Base-by-base conservation (phyloP, 1,284 basidiomycete species). In the Singerocomus inundabilis region DNA sequence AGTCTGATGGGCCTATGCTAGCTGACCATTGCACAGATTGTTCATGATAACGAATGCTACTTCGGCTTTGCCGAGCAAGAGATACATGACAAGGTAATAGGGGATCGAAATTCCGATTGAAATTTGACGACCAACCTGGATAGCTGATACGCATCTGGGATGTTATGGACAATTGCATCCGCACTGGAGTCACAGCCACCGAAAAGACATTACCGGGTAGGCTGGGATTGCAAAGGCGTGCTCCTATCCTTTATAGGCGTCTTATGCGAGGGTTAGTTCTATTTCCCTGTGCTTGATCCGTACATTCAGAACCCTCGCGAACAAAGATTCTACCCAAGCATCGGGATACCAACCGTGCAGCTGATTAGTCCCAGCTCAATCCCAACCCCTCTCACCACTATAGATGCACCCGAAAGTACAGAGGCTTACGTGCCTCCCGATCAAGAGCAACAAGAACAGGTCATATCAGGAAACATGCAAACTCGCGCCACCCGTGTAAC, bases 131-230 rank as follows among this genome's bases (percentile, higher is more conserved):
- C 33, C 28, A 45, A 31, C 34, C 40, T 40, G 11, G 25, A 38
- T 57, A 88, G 85, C 69, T 91, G 39, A 78, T 82, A 74, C 77
- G 77, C 48, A 93, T 98, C 47, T 98, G 94, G 93, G 66, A 74
- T 43, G 90, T 93, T 3, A 98, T 98, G 95, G 94, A 98, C 66
- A 82, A 87, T 50, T 96, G 93, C 64, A 98, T 98, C 56, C 87
- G 87, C 18, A 80, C 81, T 3, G 94, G 94, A 24, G 93, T 97
- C 15, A 86, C 90, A 9, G 80, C 89, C 1, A 75, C 78, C 1
- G 91, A 96, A 57, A 77, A 77, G 37, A 81, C 80, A 15, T 79
- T 98, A 6, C 96, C 96, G 0, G 95, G 96, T 18, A 81, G 92
- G 10, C 71, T 98, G n/a, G 71, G 79, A 6, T 74, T 96, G 18